Percentiles rank a stretch among this genome's conserved stretches.
Conservation (phyloP, 169 alveolate species). For the Eimeria necatrix region DNA sequence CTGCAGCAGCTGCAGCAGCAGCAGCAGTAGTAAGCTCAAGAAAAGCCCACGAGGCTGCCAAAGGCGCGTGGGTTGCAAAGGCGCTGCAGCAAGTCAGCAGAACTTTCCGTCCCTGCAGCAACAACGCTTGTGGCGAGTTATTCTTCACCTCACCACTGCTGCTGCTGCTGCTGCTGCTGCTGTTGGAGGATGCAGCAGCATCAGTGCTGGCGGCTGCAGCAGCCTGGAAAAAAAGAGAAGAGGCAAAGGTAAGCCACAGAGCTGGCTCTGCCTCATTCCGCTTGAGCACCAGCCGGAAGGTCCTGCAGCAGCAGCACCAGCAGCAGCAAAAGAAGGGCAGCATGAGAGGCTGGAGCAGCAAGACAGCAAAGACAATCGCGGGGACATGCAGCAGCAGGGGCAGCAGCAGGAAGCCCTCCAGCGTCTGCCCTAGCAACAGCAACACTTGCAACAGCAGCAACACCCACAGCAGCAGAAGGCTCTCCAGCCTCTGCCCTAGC, state of each 20-base stretch:
- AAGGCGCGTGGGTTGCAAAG: slow-evolving; percentile 11
- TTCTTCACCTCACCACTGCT: background rate
- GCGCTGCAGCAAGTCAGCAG: slow-evolving; percentile 71
- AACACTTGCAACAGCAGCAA: background rate
- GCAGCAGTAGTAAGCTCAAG: slow-evolving; percentile 71
- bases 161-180: slow-evolving; percentile 4
- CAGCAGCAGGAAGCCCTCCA: background rate
- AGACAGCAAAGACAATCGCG: background rate
- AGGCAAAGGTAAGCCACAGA: slow-evolving; percentile 24
- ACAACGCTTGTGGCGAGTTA: slow-evolving; percentile 18
- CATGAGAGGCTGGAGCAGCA: background rate
- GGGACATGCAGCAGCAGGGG: background rate
- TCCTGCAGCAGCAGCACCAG: slow-evolving; percentile 38
- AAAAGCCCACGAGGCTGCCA: slow-evolving; percentile 56
- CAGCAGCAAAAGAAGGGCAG: background rate
- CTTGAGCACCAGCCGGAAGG: slow-evolving; percentile 45
- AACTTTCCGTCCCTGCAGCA: slow-evolving; percentile 67
- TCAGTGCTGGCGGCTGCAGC: slow-evolving; percentile 17
- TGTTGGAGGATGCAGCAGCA: background rate
- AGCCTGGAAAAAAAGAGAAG: slow-evolving; percentile 38
- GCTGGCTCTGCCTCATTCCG: slow-evolving; percentile 59
- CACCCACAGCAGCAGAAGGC: background rate
- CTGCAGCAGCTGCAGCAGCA: slow-evolving; percentile 12
- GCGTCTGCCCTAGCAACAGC: background rate
- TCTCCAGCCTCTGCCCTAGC: background rate